Base-by-base conservation (phyloP, 1,139 yeast species). In the Candida sanyaensis region DNA sequence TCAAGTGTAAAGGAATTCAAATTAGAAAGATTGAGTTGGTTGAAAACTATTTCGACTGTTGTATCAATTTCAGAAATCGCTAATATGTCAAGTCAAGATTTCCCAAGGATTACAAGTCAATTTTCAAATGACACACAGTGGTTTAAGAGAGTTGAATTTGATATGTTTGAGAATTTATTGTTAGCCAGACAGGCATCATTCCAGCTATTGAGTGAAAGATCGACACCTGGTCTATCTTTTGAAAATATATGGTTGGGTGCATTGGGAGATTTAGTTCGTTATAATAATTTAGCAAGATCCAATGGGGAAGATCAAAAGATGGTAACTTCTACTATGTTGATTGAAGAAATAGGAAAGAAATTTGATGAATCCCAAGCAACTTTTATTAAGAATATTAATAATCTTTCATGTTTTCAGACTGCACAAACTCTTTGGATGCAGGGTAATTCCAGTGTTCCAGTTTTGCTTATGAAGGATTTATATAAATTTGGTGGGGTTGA, bases 361-460 rank as follows among this genome's bases (percentile, higher is more conserved):
- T 57, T 63, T 17, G 27, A 12, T 5, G 32, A 27, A 17, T 44
- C 33, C 45, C 5, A 42, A 53, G 4, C 26, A 49, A 6, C 36
- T 7, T 40, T 53, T 6, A 43, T 45, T 7, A 43, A 50, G 2
- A 48, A 55, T 48, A 53, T 67, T 24, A 34, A 56, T 21, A 60
- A 63, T 41, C 51, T 77, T 5, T 66, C 83, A 0, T 68, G 67
- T 42, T 80, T 69, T 55, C 79, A 79, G 43, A 59, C 79, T 0
- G 88, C 92, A 0, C 68, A 72, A 21, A 74, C 84, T 0, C 66
- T 85, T 29, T 86, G 91, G 91, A 62, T 67, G 3, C 80, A 78
- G 45, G 81, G 83, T 0, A 81, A 81, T 48, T 69, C 81, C 0
- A 66, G 66, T 5, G 68, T 75, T n/a, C 81, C 91, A 0, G 79